A percentile compares a stretch with the other conserved stretches of the same genome.
Conservation (phyloP, 2,329 filamentous ascomycete species). For the Arthrinium phaeospermum region DNA sequence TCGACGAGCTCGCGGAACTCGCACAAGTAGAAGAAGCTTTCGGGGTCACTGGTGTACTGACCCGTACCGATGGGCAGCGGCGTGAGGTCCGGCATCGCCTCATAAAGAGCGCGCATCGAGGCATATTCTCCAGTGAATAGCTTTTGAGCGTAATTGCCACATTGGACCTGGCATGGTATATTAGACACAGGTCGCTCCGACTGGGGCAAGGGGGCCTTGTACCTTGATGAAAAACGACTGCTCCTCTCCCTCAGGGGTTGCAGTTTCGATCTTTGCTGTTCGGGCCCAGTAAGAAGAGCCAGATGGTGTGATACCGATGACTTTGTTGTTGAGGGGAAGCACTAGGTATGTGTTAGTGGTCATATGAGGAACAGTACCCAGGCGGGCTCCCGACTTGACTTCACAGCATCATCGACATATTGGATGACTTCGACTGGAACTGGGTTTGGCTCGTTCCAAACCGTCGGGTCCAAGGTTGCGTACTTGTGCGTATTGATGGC, state of each 20-base stretch:
- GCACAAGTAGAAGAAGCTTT: conserved; percentile 42
- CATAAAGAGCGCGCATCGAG: conserved; percentile 25
- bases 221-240: conserved; percentile 42
- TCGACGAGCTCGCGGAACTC: conserved; percentile 23
- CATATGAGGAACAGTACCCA: neutral
- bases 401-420: neutral
- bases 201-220: neutral
- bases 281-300: conserved; percentile 36
- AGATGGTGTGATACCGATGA: conserved; percentile 22
- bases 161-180: conserved; percentile 21
- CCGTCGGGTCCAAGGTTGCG: neutral
- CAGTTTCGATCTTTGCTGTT: conserved; percentile 40
- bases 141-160: conserved; percentile 21
- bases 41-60: conserved; percentile 34
- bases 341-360: neutral
- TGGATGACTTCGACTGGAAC: neutral
- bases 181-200: neutral
- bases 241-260: conserved; percentile 31
- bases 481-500: neutral
- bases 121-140: conserved; percentile 24
- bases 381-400: neutral
- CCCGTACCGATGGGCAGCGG: conserved; percentile 28
- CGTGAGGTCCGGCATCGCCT: conserved; percentile 25
- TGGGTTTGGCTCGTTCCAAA: neutral
- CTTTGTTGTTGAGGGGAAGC: conserved; percentile 21